phyloP scores from a whole-genome alignment of 176 grass and related monocot species.

The sorghum (Sorghum bicolor) region Sorghum_bicolor_NCBIv3 NC_012870.2:66647501-66648000 shows the following conservation, averaged over 20 bases:
- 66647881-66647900: constrained; percentile 59
- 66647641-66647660: neutral
- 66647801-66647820: constrained; percentile 86
- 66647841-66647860: constrained; percentile 94
- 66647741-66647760: neutral
- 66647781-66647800: constrained; percentile 84
- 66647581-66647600: neutral
- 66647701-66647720: neutral
- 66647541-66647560: neutral
- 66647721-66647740: neutral
- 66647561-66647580: neutral
- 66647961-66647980: constrained; percentile 98
- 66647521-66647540: neutral
- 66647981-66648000: constrained; percentile 98
- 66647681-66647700: constrained; percentile 12
- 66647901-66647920: neutral
- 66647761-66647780: constrained; percentile 75
- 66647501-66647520: neutral
- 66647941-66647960: constrained; percentile 35
- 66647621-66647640: neutral
- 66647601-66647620: neutral
- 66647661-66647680: neutral
- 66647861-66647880: constrained; percentile 85
- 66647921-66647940: constrained; percentile 16
- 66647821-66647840: constrained; percentile 98